Evolutionary conservation across 1,284 basidiomycete species (phyloP).

Genomic region (Heterobasidion occidentale): DNA sequence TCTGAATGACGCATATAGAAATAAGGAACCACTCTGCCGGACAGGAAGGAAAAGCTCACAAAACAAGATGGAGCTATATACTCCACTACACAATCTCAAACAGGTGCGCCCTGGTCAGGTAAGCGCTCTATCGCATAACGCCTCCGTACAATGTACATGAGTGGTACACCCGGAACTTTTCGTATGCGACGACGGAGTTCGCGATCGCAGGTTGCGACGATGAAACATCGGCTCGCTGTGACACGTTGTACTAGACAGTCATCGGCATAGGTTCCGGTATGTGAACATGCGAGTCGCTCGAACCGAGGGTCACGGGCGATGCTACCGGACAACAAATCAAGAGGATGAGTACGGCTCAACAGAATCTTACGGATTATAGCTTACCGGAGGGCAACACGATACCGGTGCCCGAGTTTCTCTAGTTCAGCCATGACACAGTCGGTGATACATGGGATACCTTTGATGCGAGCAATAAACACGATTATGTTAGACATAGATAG

Average conservation of each 20-base stretch:
- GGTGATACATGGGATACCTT: constrained; percentile 97
- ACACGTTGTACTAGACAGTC: constrained; percentile 97
- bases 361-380: not conserved
- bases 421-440: constrained; percentile 98
- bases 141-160: constrained; percentile 93
- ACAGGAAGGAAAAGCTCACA: not conserved
- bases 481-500: constrained; percentile 6
- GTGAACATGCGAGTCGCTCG: constrained; percentile 87
- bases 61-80: not conserved
- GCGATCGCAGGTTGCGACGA: constrained; percentile 97
- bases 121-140: constrained; percentile 90
- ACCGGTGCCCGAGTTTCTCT: constrained; percentile 95
- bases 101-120: constrained; percentile 84
- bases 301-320: constrained; percentile 97
- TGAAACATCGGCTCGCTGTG: constrained; percentile 91
- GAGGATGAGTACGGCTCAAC: constrained; percentile 6
- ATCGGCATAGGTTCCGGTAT: constrained; percentile 95
- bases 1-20: no score
- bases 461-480: not conserved
- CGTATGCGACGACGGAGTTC: constrained; percentile 89
- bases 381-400: constrained; percentile 88
- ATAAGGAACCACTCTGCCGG: no score
- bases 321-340: constrained; percentile 30
- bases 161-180: constrained; percentile 89
- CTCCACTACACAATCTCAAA: constrained; percentile 5